A percentile compares a stretch with the other conserved stretches of the same genome.
Conservation (phyloP, 306 rosid species). For the Rosa multiflora region DNA sequence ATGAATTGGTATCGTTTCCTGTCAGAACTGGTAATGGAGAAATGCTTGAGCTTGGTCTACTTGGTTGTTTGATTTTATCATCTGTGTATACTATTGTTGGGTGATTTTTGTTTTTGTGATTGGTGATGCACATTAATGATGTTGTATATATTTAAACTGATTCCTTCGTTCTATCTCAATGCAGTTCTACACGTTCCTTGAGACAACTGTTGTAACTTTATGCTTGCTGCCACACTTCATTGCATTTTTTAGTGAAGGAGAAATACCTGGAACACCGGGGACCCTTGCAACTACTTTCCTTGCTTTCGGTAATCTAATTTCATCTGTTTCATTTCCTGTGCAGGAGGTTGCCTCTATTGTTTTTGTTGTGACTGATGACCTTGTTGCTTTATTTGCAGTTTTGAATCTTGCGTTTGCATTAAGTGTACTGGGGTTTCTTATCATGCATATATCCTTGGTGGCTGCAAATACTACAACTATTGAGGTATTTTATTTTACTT, state of each 20-base stretch:
- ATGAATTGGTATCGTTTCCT: neutral
- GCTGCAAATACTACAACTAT: constrained; percentile 89
- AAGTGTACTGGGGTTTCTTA: constrained; percentile 92
- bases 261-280: constrained; percentile 94
- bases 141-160: neutral
- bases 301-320: constrained; percentile 67
- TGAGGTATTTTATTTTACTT: constrained; percentile 56
- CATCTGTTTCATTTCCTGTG: constrained; percentile 3
- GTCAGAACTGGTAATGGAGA: neutral
- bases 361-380: constrained; percentile 30
- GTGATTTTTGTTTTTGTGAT: neutral
- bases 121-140: neutral
- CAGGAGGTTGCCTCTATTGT: constrained; percentile 20
- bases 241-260: constrained; percentile 89
- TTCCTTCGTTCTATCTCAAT: constrained; percentile 27
- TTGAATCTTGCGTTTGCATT: constrained; percentile 91
- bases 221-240: constrained; percentile 83
- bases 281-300: constrained; percentile 98
- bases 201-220: constrained; percentile 86
- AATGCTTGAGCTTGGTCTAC: neutral
- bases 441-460: constrained; percentile 93
- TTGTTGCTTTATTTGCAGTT: constrained; percentile 46
- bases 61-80: neutral
- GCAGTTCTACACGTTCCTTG: constrained; percentile 98
- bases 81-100: neutral